A percentile compares a stretch with the other conserved stretches of the same genome.
phyloP scores from a whole-genome alignment of 2,329 filamentous ascomycete species.

The Basipetospora chlamydospora region DNA sequence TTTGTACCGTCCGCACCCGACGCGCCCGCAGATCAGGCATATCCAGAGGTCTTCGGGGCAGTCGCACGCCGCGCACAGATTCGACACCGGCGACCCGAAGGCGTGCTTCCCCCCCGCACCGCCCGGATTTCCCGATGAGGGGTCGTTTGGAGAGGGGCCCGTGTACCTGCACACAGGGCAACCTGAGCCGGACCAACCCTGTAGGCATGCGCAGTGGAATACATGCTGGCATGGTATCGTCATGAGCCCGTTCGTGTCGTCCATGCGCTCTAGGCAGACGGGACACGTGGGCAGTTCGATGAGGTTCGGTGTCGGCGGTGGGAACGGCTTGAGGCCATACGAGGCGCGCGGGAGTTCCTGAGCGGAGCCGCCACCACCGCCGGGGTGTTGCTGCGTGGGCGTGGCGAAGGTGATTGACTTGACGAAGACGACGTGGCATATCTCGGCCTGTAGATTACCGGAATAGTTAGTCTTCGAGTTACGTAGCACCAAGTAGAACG shows the following conservation, averaged over 20 bases:
- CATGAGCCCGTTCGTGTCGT: constrained; percentile 85
- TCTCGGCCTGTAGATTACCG: no score
- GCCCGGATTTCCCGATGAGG: no score
- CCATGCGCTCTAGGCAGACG: constrained; percentile 94
- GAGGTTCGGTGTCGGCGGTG: constrained; percentile 61
- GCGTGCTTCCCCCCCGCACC: constrained; percentile 21
- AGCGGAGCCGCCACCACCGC: no score
- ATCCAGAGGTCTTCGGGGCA: constrained; percentile 80
- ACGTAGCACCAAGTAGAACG: no score
- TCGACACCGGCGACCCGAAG: constrained; percentile 45
- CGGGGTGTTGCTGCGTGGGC: constrained; percentile 33
- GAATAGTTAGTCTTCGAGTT: no score
- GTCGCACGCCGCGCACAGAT: constrained; percentile 71
- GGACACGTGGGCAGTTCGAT: constrained; percentile 91
- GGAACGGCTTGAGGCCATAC: constrained; percentile 41
- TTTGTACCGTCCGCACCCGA: constrained; percentile 91
- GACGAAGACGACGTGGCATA: constrained; percentile 89
- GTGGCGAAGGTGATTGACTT: constrained; percentile 78
- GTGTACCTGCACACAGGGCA: constrained; percentile 94
- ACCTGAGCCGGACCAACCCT: constrained; percentile 88
- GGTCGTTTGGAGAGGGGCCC: constrained; percentile 33
- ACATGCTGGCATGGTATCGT: constrained; percentile 97
- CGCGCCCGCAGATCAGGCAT: constrained; percentile 81
- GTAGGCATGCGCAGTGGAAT: constrained; percentile 90
- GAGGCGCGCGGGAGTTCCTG: no score